Evolutionary conservation across 306 rosid species (phyloP), one percentile per base, ranked within the genome.

Genomic region (Casuarina glauca): DNA sequence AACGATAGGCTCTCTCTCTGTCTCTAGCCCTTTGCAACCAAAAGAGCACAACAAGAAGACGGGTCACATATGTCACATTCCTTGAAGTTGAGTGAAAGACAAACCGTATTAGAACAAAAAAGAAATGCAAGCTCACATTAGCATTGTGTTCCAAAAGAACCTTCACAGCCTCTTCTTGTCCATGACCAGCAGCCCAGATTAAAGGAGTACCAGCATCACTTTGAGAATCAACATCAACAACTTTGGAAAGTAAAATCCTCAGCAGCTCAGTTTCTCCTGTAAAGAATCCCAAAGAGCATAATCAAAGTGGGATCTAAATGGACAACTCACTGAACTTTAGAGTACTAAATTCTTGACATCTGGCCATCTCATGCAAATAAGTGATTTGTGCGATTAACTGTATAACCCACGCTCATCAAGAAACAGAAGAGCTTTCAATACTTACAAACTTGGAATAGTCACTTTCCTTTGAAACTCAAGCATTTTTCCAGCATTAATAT

Each of bases 131-230:
- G 74, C 84, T 70, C 86, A 96, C 99, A 86, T 91, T 86, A 67
- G 99, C 97, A 39, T 87, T 82, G 51, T 91, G 86, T 77, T 93
- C 89, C 82, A 96, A 79, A 35, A 96, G 83, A 80, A 87, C 73
- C 66, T 84, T 86, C 75, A 90, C 90, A n/a, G 99, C 87, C 39
- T 87, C 94, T 78, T 79, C 84, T 78, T 96, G 99, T 83, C 81
- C 94, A 82, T 88, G 97, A 72, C 97, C 99, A 53, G 98, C 98
- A 70, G 99, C 99, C 98, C 98, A 93, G 72, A 93, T 87, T 82
- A 96, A 80, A 60, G 99, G 99, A 49, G 96, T 81, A 39, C 98
- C 98, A 9, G 94, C 80, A 19, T 96, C 99, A 79, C 98, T 91
- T 77, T 96, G 94, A 70, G 94, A 83, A 69, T 96, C 86, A 19